Percentiles rank a stretch among this genome's conserved stretches.
phyloP scores from a whole-genome alignment of 2,329 filamentous ascomycete species.

The Chaetoscypha palmicola region DNA sequence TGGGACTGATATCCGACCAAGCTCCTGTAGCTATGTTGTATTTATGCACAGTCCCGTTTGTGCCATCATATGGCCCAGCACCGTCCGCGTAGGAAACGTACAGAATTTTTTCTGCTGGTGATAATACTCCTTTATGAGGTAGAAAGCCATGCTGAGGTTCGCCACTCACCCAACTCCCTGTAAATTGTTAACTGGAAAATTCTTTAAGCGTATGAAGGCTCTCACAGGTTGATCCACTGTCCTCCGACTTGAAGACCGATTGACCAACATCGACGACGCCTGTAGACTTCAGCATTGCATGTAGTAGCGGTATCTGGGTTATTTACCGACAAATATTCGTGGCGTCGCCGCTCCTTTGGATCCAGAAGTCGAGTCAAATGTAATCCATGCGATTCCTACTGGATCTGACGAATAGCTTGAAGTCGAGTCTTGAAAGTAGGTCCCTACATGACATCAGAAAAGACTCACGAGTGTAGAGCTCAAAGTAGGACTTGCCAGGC shows the following conservation, averaged over 20 bases:
- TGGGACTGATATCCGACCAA: constrained; percentile 52
- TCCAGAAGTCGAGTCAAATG: constrained; percentile 20
- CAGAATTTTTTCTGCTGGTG: constrained; percentile 40
- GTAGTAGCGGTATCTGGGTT: background rate
- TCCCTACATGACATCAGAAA: constrained; percentile 17
- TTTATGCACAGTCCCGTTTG: constrained; percentile 44
- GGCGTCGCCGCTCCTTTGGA: constrained; percentile 17
- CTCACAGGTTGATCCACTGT: constrained; percentile 22
- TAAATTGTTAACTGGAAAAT: constrained; percentile 2
- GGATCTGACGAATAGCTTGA: constrained; percentile 15
- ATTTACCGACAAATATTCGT: constrained; percentile 21
- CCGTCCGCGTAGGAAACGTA: constrained; percentile 51
- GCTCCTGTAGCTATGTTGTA: constrained; percentile 42
- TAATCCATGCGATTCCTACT: constrained; percentile 21
- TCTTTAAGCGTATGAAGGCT: background rate
- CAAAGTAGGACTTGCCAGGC: constrained; percentile 35
- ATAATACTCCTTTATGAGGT: constrained; percentile 22
- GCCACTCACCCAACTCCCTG: constrained; percentile 22
- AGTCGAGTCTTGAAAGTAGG: constrained; percentile 15
- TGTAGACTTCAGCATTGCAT: background rate
- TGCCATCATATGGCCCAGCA: constrained; percentile 51
- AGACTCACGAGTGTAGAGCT: constrained; percentile 31
- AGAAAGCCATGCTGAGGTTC: constrained; percentile 21
- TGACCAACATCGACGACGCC: constrained; percentile 19
- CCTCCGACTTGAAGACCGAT: constrained; percentile 22